A percentile compares a stretch with the other conserved stretches of the same genome.
Evolutionary conservation across 129 eudicot genomes (phyloP).

Genomic region (Erigeron canadensis): DNA sequence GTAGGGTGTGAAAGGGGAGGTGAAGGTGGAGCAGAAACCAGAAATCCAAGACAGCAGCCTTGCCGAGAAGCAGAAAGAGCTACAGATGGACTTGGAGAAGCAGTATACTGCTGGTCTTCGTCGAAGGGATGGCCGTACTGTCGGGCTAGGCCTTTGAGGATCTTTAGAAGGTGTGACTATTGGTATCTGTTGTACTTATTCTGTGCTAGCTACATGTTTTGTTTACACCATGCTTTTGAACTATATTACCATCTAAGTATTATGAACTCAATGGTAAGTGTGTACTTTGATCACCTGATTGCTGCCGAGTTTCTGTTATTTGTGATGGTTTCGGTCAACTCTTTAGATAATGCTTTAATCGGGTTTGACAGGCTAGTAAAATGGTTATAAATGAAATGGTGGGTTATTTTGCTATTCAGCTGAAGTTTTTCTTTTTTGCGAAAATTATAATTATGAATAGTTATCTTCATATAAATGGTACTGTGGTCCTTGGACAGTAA

Average conservation of each 20-base stretch:
- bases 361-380: neutral
- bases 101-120: constrained; percentile 95
- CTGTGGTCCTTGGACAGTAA: neutral
- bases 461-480: neutral
- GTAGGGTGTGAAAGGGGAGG: constrained; percentile 98
- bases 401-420: neutral
- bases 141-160: constrained; percentile 82
- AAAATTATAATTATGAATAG: neutral
- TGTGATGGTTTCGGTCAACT: neutral
- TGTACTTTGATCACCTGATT: neutral
- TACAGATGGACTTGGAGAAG: constrained; percentile 78
- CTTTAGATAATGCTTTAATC: neutral
- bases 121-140: constrained; percentile 95
- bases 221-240: neutral
- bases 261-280: constrained; percentile 7
- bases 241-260: constrained; percentile 1
- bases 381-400: neutral
- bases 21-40: constrained; percentile 53
- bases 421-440: neutral
- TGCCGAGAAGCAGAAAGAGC: constrained; percentile 63
- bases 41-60: constrained; percentile 36
- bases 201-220: constrained; percentile 16
- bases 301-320: neutral
- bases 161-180: neutral
- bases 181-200: constrained; percentile 32